Evolutionary conservation across 257 asterid genomes (phyloP).

Genomic region (Craterostigma plantagineum): DNA sequence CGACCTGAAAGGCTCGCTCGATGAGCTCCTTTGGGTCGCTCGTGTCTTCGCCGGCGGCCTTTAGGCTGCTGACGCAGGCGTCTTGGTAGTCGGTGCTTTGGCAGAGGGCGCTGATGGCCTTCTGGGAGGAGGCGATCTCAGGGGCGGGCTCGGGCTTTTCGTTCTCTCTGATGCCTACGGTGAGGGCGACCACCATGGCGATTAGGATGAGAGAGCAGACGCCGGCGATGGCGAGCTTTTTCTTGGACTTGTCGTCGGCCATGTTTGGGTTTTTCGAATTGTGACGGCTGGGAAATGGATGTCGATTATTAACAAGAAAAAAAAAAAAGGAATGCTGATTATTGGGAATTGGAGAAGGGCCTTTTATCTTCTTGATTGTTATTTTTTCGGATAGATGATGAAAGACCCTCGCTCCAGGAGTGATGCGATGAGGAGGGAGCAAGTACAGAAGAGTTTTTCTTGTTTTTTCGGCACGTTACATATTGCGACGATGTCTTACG

Average conservation of each 20-base stretch:
- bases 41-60: slow-evolving; percentile 16
- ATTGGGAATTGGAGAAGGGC: too few species aligned
- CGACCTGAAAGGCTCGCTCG: slow-evolving; percentile 25
- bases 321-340: too few species aligned
- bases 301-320: too few species aligned
- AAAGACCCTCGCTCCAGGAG: too few species aligned
- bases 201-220: slow-evolving; percentile 31
- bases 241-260: slow-evolving; percentile 9
- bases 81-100: slow-evolving; percentile 45
- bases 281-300: too few species aligned
- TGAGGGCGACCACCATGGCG: slow-evolving; percentile 39
- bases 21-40: slow-evolving; percentile 59
- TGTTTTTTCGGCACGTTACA: too few species aligned
- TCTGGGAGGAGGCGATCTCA: slow-evolving; percentile 18
- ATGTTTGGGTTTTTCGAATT: too few species aligned
- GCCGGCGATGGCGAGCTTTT: slow-evolving; percentile 16
- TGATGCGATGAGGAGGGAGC: too few species aligned
- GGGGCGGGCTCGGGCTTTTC: neutral
- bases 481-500: too few species aligned
- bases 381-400: too few species aligned
- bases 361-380: too few species aligned
- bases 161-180: slow-evolving; percentile 7
- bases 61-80: slow-evolving; percentile 33
- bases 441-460: too few species aligned
- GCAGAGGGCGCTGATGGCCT: slow-evolving; percentile 48